phyloP scores from a whole-genome alignment of 2,329 filamentous ascomycete genomes.

The Aureobasidium subglaciale region DNA sequence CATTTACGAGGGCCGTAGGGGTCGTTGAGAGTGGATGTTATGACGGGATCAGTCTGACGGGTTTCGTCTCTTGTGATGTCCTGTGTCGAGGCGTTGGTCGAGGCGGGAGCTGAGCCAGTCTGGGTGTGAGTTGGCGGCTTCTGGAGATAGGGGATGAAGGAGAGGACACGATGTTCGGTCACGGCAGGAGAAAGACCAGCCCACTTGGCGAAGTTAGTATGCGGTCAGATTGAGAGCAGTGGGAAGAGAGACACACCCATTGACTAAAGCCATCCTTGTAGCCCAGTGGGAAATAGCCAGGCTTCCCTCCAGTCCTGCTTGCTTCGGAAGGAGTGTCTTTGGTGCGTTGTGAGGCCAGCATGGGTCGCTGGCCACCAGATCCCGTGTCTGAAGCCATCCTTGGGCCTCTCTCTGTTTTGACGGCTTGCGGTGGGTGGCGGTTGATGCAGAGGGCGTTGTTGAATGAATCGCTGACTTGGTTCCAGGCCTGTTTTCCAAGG shows the following conservation, averaged over 20 bases:
- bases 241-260: slow-evolving; percentile 54
- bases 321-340: slow-evolving; percentile 19
- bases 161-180: slow-evolving; percentile 83
- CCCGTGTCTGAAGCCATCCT: slow-evolving; percentile 26
- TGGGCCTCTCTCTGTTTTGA: slow-evolving; percentile 4
- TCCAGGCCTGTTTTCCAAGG: slow-evolving; percentile 14
- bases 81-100: slow-evolving; percentile 36
- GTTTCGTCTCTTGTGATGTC: slow-evolving; percentile 26
- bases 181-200: slow-evolving; percentile 69
- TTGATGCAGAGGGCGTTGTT: slow-evolving; percentile 11
- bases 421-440: slow-evolving; percentile 12
- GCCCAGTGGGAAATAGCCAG: slow-evolving; percentile 64
- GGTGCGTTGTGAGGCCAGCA: slow-evolving; percentile 31
- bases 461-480: slow-evolving; percentile 1
- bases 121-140: slow-evolving; percentile 62
- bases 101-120: slow-evolving; percentile 49
- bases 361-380: slow-evolving; percentile 23
- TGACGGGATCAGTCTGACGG: slow-evolving; percentile 34
- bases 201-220: slow-evolving; percentile 56
- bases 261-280: slow-evolving; percentile 89
- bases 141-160: slow-evolving; percentile 74
- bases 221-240: background rate
- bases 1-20: slow-evolving; percentile 80
- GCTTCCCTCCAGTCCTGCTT: slow-evolving; percentile 16
- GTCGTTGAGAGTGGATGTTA: slow-evolving; percentile 50